phyloP scores from a whole-genome alignment of 176 grass and related monocot species.

The Pharus latifolius region DNA sequence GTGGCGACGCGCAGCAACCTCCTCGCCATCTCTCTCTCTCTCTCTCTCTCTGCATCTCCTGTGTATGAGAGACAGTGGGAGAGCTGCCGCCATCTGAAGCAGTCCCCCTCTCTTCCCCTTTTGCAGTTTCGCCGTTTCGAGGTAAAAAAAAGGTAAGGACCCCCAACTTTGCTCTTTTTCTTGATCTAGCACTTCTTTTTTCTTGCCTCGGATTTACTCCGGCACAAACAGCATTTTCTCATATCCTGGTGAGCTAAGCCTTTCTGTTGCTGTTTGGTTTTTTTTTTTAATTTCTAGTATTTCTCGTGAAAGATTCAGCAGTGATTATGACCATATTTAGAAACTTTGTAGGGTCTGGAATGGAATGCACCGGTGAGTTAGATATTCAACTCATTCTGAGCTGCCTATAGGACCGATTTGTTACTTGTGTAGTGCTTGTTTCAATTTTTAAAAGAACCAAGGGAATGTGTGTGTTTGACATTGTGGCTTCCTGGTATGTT shows the following conservation, averaged over 20 bases:
- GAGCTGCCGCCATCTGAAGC: constrained; percentile 8
- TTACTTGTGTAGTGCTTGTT: too few species aligned
- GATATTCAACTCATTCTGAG: too few species aligned
- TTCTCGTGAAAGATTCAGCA: background rate
- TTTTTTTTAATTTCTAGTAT: background rate
- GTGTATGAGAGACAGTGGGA: background rate
- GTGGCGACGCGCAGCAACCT: too few species aligned
- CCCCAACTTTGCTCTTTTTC: background rate
- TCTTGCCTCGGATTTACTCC: too few species aligned
- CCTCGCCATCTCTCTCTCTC: background rate
- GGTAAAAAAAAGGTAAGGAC: background rate
- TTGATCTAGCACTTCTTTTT: too few species aligned
- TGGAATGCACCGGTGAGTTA: too few species aligned
- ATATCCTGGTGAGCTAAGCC: too few species aligned
- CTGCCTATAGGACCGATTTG: too few species aligned
- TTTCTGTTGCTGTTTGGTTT: background rate
- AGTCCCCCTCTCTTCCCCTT: background rate
- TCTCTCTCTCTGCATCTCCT: background rate
- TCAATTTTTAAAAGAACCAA: background rate
- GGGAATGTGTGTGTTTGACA: background rate
- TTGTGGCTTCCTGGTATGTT: background rate
- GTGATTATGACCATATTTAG: background rate
- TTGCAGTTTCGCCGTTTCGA: background rate
- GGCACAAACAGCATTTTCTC: too few species aligned
- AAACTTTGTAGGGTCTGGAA: background rate